These are phyloP conservation scores for Globisporangium yorkense DNA, from an alignment of 352 stramenopile species.

Conservation along the genomic window DNA sequence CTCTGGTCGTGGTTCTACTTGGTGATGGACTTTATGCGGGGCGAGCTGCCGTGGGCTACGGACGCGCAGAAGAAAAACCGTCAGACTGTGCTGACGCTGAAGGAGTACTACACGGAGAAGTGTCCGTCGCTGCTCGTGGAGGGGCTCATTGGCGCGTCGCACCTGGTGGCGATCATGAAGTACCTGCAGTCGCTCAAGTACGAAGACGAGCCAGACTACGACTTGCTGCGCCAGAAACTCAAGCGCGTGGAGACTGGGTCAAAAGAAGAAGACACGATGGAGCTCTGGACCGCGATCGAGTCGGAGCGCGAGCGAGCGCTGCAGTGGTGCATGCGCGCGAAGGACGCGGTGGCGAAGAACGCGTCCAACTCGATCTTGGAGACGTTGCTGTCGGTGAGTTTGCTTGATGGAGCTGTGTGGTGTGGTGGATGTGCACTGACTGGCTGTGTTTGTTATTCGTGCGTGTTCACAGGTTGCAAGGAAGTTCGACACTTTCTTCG, in stretches of 20 bases:
- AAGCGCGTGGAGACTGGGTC: slow-evolving; percentile 26
- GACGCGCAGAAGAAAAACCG: slow-evolving; percentile 85
- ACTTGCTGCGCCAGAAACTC: slow-evolving; percentile 29
- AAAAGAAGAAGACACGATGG: slow-evolving; percentile 35
- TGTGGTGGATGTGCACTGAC: no score
- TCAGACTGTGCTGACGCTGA: slow-evolving; percentile 69
- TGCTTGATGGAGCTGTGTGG: background rate
- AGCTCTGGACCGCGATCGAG: slow-evolving; percentile 35
- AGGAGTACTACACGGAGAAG: slow-evolving; percentile 82
- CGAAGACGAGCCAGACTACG: slow-evolving; percentile 69
- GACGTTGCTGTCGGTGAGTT: slow-evolving; percentile 37
- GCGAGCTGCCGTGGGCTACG: slow-evolving; percentile 73
- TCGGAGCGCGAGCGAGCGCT: slow-evolving; percentile 27
- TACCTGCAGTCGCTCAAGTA: slow-evolving; percentile 74
- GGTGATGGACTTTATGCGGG: slow-evolving; percentile 85
- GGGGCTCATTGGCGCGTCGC: slow-evolving; percentile 52
- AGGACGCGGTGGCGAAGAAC: slow-evolving; percentile 37
- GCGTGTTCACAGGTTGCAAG: slow-evolving; percentile 40
- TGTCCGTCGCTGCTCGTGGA: slow-evolving; percentile 65
- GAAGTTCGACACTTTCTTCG: slow-evolving; percentile 78
- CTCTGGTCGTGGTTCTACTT: slow-evolving; percentile 89
- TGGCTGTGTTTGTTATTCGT: background rate
- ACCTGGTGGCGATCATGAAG: slow-evolving; percentile 73
- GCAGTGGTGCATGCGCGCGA: slow-evolving; percentile 46
- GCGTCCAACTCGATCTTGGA: slow-evolving; percentile 28